phyloP scores from a whole-genome alignment of 2,329 filamentous ascomycete genomes.

The Xylaria hypoxylon region DNA sequence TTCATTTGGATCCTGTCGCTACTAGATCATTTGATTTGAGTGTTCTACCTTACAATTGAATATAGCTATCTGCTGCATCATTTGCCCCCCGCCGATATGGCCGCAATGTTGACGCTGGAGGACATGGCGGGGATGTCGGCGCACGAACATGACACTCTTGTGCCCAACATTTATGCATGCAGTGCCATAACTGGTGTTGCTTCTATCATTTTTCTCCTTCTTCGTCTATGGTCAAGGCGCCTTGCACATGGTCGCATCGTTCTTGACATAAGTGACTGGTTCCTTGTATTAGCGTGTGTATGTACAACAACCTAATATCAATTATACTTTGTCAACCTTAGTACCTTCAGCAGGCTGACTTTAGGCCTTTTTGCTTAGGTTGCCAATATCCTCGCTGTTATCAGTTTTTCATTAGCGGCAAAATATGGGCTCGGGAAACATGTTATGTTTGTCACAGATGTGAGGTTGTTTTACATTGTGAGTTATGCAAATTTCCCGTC shows the following conservation, averaged over 20 bases:
- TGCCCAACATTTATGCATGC: conserved; percentile 6
- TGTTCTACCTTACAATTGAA: no score
- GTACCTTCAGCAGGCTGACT: background rate
- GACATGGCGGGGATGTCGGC: background rate
- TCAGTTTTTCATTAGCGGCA: background rate
- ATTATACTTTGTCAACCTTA: background rate
- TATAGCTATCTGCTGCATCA: background rate
- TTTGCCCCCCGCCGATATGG: background rate
- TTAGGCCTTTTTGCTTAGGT: background rate
- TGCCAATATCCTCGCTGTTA: background rate
- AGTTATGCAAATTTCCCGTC: background rate
- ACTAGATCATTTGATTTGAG: no score
- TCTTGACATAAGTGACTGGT: conserved; percentile 10
- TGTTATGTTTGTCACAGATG: background rate
- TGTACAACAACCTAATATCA: background rate
- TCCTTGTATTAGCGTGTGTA: conserved; percentile 12
- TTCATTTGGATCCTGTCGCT: no score
- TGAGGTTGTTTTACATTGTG: background rate
- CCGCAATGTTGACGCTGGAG: background rate
- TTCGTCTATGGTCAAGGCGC: conserved; percentile 6
- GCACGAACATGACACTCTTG: conserved; percentile 1
- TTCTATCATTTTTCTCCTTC: conserved; percentile 3
- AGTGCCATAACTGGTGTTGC: background rate
- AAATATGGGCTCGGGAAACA: background rate
- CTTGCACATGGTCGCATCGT: background rate